A percentile compares a stretch with the other conserved stretches of the same genome.
Conservation (phyloP, 129 eudicot species). For the Lactuca sativa region DNA sequence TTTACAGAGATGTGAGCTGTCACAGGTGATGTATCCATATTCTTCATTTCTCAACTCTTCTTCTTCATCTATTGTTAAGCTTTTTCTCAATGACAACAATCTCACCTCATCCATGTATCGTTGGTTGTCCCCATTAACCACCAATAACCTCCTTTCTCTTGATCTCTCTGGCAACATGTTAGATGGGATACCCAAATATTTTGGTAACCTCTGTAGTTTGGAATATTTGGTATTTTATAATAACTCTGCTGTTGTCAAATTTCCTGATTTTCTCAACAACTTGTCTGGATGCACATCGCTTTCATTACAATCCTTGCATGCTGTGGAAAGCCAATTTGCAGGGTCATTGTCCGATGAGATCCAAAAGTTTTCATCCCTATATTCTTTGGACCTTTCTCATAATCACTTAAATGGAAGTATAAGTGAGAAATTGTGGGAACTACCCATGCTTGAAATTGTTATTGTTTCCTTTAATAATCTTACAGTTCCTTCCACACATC, state of each 20-base stretch:
- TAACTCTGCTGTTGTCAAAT: too few relatives aligned
- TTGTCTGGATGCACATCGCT: too few relatives aligned
- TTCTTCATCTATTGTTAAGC: not conserved
- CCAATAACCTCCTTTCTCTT: too few relatives aligned
- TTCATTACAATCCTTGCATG: too few relatives aligned
- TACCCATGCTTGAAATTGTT: too few relatives aligned
- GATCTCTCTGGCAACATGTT: too few relatives aligned
- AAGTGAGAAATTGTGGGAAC: too few relatives aligned
- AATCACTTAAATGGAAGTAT: not conserved
- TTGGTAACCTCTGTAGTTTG: not conserved
- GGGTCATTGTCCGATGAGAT: too few relatives aligned
- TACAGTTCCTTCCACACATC: not conserved
- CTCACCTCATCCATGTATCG: not conserved
- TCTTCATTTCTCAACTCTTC: not conserved
- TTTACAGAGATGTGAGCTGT: not conserved
- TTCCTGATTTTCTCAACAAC: too few relatives aligned
- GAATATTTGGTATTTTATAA: not conserved
- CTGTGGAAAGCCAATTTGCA: too few relatives aligned
- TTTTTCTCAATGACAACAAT: not conserved
- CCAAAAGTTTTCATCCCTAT: not conserved
- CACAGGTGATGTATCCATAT: not conserved
- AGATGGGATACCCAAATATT: too few relatives aligned
- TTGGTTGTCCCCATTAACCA: too few relatives aligned
- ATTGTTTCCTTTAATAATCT: not conserved
- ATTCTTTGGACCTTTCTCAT: not conserved